A percentile compares a stretch with the other conserved stretches of the same genome.
phyloP scores from a whole-genome alignment of 2,329 filamentous ascomycete species.

The Aureobasidium pullulans region DNA sequence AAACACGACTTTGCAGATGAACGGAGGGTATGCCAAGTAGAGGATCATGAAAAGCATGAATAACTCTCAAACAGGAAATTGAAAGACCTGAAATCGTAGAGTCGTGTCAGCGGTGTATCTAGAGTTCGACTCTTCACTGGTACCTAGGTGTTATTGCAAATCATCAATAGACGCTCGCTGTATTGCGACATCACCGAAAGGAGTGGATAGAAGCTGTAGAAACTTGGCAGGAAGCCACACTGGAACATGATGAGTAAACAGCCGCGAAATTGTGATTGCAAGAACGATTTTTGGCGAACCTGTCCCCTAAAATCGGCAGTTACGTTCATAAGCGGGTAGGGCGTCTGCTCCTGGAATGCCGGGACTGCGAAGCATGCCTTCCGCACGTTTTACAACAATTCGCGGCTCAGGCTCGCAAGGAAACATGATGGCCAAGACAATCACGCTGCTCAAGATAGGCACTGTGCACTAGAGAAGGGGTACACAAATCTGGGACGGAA shows the following conservation, averaged over 20 bases:
- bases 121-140: not conserved
- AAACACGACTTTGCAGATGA: not conserved
- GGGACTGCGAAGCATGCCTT: too few relatives aligned
- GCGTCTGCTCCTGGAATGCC: not conserved
- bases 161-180: not conserved
- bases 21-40: not conserved
- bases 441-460: not conserved
- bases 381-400: too few relatives aligned
- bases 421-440: not conserved
- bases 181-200: not conserved
- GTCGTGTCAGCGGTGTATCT: not conserved
- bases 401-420: not conserved
- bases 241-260: not conserved
- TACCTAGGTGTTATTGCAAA: not conserved
- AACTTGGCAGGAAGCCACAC: not conserved
- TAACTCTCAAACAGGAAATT: not conserved
- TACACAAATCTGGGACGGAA: not conserved
- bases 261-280: constrained; percentile 2
- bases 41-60: not conserved
- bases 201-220: not conserved
- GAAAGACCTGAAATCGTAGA: not conserved
- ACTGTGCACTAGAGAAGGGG: not conserved
- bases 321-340: not conserved
- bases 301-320: not conserved
- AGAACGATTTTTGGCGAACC: not conserved